Percentiles rank a stretch among this genome's conserved stretches.
phyloP scores from a whole-genome alignment of 805 yeast species.

The Kuraishia borneana region DNA sequence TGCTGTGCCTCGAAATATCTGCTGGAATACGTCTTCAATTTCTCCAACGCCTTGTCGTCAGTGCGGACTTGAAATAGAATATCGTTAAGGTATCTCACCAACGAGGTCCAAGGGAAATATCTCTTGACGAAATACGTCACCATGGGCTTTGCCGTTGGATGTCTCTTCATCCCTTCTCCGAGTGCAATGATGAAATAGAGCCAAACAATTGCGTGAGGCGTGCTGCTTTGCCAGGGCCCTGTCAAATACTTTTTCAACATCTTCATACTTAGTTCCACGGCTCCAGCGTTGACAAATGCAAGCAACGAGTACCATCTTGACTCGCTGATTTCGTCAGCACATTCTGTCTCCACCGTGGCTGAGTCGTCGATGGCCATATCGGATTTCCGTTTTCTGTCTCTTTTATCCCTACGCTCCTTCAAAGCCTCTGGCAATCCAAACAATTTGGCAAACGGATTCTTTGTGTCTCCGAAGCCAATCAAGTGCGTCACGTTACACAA shows the following conservation, averaged over 20 bases:
- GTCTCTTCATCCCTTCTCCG: constrained; percentile 38
- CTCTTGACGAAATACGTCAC: constrained; percentile 39
- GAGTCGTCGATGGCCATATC: constrained; percentile 6
- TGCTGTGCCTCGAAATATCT: constrained; percentile 8
- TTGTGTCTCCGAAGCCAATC: constrained; percentile 68
- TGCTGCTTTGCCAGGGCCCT: constrained; percentile 59
- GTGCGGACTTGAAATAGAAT: constrained; percentile 26
- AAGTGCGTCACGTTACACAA: constrained; percentile 64
- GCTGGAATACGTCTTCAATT: constrained; percentile 5
- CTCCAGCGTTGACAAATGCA: constrained; percentile 47
- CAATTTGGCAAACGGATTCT: constrained; percentile 65
- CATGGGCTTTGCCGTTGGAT: constrained; percentile 34
- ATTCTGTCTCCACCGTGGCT: constrained; percentile 7
- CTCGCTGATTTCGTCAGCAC: constrained; percentile 17
- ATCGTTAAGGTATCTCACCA: constrained; percentile 54
- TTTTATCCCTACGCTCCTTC: constrained; percentile 60
- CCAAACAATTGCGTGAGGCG: constrained; percentile 72
- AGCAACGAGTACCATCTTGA: constrained; percentile 45
- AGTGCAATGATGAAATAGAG: constrained; percentile 58
- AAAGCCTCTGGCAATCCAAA: constrained; percentile 64
- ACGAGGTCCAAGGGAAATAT: constrained; percentile 58
- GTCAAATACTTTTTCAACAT: constrained; percentile 53
- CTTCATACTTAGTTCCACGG: constrained; percentile 56
- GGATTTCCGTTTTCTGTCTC: constrained; percentile 46
- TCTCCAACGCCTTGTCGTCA: constrained; percentile 10